These are phyloP conservation scores for Lasiodiplodia gonubiensis DNA, from an alignment of 2,329 filamentous ascomycete genomes.

Conservation along the genomic window DNA sequence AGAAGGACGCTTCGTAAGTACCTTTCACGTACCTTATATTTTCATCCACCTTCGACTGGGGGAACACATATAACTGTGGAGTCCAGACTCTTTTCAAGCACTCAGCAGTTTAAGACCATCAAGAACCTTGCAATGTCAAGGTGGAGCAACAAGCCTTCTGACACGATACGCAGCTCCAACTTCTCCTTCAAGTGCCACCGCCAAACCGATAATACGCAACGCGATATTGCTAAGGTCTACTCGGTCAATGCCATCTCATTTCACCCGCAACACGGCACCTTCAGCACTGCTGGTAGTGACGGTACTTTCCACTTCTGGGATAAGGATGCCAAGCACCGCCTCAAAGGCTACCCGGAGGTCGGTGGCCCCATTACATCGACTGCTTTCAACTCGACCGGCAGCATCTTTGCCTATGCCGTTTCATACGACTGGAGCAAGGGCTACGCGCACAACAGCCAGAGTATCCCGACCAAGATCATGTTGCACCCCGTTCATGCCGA, in stretches of 20 bases:
- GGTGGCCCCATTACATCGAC: slow-evolving; percentile 85
- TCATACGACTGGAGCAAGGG: slow-evolving; percentile 99
- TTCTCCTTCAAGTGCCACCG: slow-evolving; percentile 99
- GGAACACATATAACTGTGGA: slow-evolving; percentile 1
- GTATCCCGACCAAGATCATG: slow-evolving; percentile 58
- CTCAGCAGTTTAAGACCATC: not conserved
- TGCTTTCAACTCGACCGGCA: slow-evolving; percentile 86
- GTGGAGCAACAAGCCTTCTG: slow-evolving; percentile 9
- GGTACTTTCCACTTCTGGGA: slow-evolving; percentile 99
- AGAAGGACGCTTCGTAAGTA: slow-evolving; percentile 76
- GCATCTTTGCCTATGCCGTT: slow-evolving; percentile 68
- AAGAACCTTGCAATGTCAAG: not conserved
- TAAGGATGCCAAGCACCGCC: slow-evolving; percentile 59
- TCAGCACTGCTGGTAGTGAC: slow-evolving; percentile 93
- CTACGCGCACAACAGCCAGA: slow-evolving; percentile 78
- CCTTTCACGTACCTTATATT: not conserved
- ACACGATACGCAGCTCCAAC: slow-evolving; percentile 64
- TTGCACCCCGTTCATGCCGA: slow-evolving; percentile 55
- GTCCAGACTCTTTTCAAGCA: not conserved
- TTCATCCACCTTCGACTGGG: not conserved
- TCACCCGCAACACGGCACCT: slow-evolving; percentile 96
- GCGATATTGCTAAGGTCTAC: slow-evolving; percentile 84
- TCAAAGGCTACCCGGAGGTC: slow-evolving; percentile 68
- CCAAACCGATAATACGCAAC: slow-evolving; percentile 66
- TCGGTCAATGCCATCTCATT: slow-evolving; percentile 97